Base-by-base conservation (phyloP, 495 filamentous ascomycete genomes). In the Aspergillus bertholletiae region DNA sequence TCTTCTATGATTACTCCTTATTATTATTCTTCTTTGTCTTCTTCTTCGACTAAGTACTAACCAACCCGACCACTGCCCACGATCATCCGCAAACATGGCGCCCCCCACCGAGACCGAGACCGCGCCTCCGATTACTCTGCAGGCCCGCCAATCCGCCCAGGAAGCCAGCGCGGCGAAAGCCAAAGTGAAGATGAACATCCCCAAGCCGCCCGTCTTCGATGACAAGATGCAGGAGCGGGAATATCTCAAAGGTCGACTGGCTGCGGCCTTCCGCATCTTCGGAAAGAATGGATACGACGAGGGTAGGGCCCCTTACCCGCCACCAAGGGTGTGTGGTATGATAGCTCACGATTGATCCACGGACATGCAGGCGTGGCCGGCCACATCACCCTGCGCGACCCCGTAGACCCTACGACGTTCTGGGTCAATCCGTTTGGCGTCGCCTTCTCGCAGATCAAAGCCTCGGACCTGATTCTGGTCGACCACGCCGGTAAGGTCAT, bases 381-480 rank as follows among this genome's bases (percentile, higher is more conserved):
- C 0, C 82, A 85, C 59, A 84, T 85, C 56, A 84, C 82, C 44
- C 57, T 85, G 37, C 74, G 82, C 23, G 88, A 90, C 62, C 87
- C 88, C 9, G 80, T 90, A 12, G 83, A 88, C 32, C 82, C 85
- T 0, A 62, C 65, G 7, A 82, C 79, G 3, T 91, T 91, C 74
- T 91, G 87, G 88, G 88, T 92, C 20, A 92, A 92, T 56, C 89
- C 89, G 0, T 88, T 91, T 59, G 88, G 89, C 27, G 77, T 84
- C 9, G 78, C 85, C 0, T 92, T 90, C 69, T 81, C 80, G 20
- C 66, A 85, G 51, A 87, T 92, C 46, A 88, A 82, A 51, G 78
- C 78, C 26, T 85, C 80, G 9, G 87, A 90, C 62, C 76, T 93
- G 26, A 88, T 93, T 56, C 82, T 78, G 30, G 87, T 93, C 30